Evolutionary conservation across 2,329 filamentous ascomycete species (phyloP), one percentile per base, ranked within the genome.

Genomic region (Pseudohalonectria lignicola): DNA sequence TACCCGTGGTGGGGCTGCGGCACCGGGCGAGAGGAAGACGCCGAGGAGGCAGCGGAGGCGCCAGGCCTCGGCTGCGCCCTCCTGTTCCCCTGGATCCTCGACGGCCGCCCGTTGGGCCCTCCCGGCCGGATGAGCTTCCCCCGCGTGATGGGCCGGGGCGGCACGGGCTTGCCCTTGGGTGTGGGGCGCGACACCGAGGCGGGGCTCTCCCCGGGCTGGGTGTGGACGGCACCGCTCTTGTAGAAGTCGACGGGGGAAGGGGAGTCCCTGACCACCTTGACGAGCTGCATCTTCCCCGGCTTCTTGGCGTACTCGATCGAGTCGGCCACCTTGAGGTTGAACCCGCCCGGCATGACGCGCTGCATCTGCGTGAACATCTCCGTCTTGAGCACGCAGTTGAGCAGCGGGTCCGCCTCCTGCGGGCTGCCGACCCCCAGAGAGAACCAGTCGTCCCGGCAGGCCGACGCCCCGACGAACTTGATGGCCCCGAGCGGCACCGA

Each of bases 221-320:
- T 94, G 56, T 95, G 92, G 39, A 98, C 79, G 13, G 81, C 81
- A 42, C 85, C 80, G 56, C 87, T 95, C 74, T 98, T 98, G 69
- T 98, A 98, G 45, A 79, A 74, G 59, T 98, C 92, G 34, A 79
- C 79, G 4, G 71, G 64, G 37, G 82, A 73, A 37, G 79, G 74
- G 1, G 88, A 79, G 55, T 98, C 92, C 62, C 94, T 94, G 43
- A 94, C 54, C 8, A 85, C 85, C 65, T 96, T 96, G 53, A 98
- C 83, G 5, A 78, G 63, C 39, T 90, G 83, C 57, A 86, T 74
- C 65, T 98, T 98, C 39, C 86, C 86, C 1, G 92, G 92, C 62
- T 98, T 98, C 72, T 96, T 98, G 54, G 90, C 88, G 60, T 94
- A 98, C 56, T 94, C 86, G 49, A 98, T 88, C 42, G 71, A 72